Evolutionary conservation across 768 basidiomycete species (phyloP).

Genomic region (Mycena galericulata): DNA sequence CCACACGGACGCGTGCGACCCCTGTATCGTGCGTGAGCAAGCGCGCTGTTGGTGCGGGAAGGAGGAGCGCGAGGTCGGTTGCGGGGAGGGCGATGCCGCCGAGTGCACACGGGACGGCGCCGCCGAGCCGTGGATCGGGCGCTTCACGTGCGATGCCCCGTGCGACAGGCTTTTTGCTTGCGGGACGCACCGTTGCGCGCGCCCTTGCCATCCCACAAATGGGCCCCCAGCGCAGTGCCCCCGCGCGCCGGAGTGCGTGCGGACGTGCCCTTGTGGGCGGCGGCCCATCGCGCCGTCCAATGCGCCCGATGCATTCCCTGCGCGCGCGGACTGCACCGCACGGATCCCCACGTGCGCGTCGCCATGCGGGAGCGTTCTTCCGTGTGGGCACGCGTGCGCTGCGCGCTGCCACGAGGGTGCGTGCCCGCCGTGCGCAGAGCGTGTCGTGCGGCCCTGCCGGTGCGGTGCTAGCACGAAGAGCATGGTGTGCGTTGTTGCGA

Average conservation of each 20-base stretch:
- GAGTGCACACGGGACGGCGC: slow-evolving; percentile 56
- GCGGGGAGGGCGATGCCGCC: slow-evolving; percentile 70
- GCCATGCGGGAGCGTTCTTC: slow-evolving; percentile 72
- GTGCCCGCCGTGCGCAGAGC: slow-evolving; percentile 84
- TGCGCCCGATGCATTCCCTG: slow-evolving; percentile 50
- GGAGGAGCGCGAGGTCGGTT: slow-evolving; percentile 66
- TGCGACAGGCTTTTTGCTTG: slow-evolving; percentile 55
- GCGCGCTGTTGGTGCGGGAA: slow-evolving; percentile 87
- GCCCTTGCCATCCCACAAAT: slow-evolving; percentile 83
- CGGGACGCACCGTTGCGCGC: slow-evolving; percentile 77
- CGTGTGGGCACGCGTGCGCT: slow-evolving; percentile 83
- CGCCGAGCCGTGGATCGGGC: slow-evolving; percentile 69
- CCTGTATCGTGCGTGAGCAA: slow-evolving; percentile 67
- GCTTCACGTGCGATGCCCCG: slow-evolving; percentile 40
- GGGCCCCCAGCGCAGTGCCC: slow-evolving; percentile 73
- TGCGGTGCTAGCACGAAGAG: slow-evolving; percentile 78
- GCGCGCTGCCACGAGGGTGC: slow-evolving; percentile 78
- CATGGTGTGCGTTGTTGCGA: slow-evolving; percentile 66
- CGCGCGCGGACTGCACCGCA: slow-evolving; percentile 70
- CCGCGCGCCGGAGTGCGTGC: slow-evolving; percentile 72
- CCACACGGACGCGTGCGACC: slow-evolving; percentile 80
- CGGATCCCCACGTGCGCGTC: slow-evolving; percentile 86
- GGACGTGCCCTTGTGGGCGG: slow-evolving; percentile 88
- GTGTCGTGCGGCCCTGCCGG: slow-evolving; percentile 83
- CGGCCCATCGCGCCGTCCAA: slow-evolving; percentile 57